A percentile compares a stretch with the other conserved stretches of the same genome.
Evolutionary conservation across 2,329 filamentous ascomycete genomes (phyloP).

Genomic region (Didymella glomerata): DNA sequence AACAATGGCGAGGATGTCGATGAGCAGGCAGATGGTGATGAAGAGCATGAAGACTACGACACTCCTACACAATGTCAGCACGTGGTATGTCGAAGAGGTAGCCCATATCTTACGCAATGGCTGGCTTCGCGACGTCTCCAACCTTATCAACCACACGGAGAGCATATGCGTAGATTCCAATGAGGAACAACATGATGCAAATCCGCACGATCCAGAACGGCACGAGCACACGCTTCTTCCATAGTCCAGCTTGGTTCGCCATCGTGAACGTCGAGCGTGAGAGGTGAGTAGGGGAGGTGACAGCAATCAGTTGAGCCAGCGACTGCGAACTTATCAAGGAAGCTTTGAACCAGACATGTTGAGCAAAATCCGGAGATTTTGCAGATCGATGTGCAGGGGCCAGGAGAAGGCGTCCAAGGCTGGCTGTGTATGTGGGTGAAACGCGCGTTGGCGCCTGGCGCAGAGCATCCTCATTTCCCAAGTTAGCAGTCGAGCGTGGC

Average conservation of each 20-base stretch:
- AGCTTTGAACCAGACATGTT: conserved; percentile 10
- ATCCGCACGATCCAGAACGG: conserved; percentile 50
- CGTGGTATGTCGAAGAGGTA: not conserved
- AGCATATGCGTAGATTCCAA: conserved; percentile 39
- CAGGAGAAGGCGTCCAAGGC: conserved; percentile 30
- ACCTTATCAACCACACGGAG: conserved; percentile 31
- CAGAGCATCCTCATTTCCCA: conserved; percentile 24
- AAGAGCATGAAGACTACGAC: conserved; percentile 46
- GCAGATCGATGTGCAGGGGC: conserved; percentile 26
- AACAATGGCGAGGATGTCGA: conserved; percentile 48
- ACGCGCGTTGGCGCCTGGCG: conserved; percentile 29
- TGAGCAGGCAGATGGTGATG: conserved; percentile 44
- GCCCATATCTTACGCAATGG: conserved; percentile 31
- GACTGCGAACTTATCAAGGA: conserved; percentile 1
- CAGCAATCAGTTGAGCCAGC: not conserved
- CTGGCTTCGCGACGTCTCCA: conserved; percentile 29
- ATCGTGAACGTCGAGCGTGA: conserved; percentile 23
- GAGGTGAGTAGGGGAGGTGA: not conserved
- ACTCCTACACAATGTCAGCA: conserved; percentile 37
- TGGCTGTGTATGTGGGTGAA: conserved; percentile 30
- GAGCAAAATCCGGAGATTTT: conserved; percentile 11
- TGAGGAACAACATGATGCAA: conserved; percentile 45
- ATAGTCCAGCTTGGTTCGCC: conserved; percentile 35
- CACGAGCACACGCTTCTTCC: conserved; percentile 52
- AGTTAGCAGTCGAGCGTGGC: conserved; percentile 1